These are phyloP conservation scores for Aspergillus novofumigatus DNA, from an alignment of 2,329 filamentous ascomycete genomes.

Conservation along the genomic window DNA sequence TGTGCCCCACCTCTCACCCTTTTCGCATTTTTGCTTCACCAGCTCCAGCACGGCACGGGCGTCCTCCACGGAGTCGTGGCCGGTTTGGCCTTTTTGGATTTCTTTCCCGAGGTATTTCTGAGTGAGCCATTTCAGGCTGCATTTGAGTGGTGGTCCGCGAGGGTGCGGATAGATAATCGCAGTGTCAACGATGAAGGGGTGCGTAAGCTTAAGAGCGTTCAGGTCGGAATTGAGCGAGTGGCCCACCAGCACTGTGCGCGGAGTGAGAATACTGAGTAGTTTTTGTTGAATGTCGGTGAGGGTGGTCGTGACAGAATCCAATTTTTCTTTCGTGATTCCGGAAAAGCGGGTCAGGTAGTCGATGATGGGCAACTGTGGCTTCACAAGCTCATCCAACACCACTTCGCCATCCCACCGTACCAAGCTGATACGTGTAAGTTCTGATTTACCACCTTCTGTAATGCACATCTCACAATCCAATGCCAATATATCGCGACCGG, in stretches of 20 bases:
- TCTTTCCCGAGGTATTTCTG: slow-evolving; percentile 81
- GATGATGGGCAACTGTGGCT: slow-evolving; percentile 79
- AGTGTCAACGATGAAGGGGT: slow-evolving; percentile 92
- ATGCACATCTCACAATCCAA: slow-evolving; percentile 98
- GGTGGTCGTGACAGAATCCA: slow-evolving; percentile 77
- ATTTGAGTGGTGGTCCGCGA: slow-evolving; percentile 82
- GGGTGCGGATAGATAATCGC: slow-evolving; percentile 86
- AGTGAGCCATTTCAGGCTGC: slow-evolving; percentile 81
- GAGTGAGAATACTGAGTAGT: slow-evolving; percentile 64
- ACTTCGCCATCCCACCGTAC: slow-evolving; percentile 79
- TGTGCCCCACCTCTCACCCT: slow-evolving; percentile 79
- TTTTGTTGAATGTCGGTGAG: slow-evolving; percentile 76
- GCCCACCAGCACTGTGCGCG: slow-evolving; percentile 43
- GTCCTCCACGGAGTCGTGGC: slow-evolving; percentile 92
- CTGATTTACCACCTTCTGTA: slow-evolving; percentile 72
- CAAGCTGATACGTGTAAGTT: slow-evolving; percentile 83
- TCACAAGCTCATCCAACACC: slow-evolving; percentile 86
- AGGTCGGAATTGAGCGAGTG: slow-evolving; percentile 54
- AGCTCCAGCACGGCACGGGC: slow-evolving; percentile 87
- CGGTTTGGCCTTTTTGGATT: slow-evolving; percentile 75
- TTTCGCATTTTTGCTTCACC: slow-evolving; percentile 92
- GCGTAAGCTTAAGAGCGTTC: slow-evolving; percentile 76
- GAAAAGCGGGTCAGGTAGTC: slow-evolving; percentile 92
- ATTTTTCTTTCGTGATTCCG: slow-evolving; percentile 83
- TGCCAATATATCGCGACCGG: slow-evolving; percentile 71